Percentiles rank a stretch among this genome's conserved stretches.
Evolutionary conservation across 1,284 basidiomycete species (phyloP).

Genomic region (Ustilago sp.): DNA sequence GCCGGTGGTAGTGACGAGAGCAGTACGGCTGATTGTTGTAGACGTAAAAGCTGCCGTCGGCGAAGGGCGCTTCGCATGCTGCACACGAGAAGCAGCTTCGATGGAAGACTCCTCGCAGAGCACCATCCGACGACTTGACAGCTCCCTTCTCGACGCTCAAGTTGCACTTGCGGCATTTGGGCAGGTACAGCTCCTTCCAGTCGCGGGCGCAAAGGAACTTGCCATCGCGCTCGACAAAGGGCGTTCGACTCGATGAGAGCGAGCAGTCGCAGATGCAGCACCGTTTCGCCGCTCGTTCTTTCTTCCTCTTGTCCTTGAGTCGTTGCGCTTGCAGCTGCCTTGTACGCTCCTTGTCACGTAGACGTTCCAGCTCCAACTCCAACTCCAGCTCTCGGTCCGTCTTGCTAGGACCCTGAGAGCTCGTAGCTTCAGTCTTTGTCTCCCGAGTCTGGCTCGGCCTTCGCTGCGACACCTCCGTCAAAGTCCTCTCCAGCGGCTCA

Average conservation of each 20-base stretch:
- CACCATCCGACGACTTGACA: constrained; percentile 61
- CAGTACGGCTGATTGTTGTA: constrained; percentile 62
- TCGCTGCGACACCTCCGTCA: constrained; percentile 6
- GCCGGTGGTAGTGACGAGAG: constrained; percentile 49
- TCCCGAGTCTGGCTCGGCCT: not conserved
- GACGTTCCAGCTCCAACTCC: constrained; percentile 37
- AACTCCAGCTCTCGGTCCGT: constrained; percentile 31
- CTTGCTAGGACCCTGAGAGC: constrained; percentile 13
- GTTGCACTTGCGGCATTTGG: constrained; percentile 60
- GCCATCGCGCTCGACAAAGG: constrained; percentile 59
- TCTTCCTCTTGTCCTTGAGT: constrained; percentile 34
- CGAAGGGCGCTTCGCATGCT: constrained; percentile 53
- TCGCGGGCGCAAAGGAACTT: constrained; percentile 56
- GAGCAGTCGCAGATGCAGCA: constrained; percentile 58
- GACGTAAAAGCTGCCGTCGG: constrained; percentile 59
- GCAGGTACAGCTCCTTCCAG: constrained; percentile 59
- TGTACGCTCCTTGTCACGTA: constrained; percentile 36
- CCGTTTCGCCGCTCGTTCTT: constrained; percentile 35
- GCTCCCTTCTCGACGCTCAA: constrained; percentile 49
- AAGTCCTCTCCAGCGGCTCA: constrained; percentile 19
- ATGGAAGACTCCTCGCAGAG: constrained; percentile 57
- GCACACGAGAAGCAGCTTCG: constrained; percentile 58
- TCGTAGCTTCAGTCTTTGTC: not conserved
- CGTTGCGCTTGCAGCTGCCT: constrained; percentile 38
- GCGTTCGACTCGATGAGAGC: constrained; percentile 48